Evolutionary conservation across 2,329 filamentous ascomycete genomes (phyloP), one percentile per base, ranked within the genome.

Genomic region (Microcera coccophila): DNA sequence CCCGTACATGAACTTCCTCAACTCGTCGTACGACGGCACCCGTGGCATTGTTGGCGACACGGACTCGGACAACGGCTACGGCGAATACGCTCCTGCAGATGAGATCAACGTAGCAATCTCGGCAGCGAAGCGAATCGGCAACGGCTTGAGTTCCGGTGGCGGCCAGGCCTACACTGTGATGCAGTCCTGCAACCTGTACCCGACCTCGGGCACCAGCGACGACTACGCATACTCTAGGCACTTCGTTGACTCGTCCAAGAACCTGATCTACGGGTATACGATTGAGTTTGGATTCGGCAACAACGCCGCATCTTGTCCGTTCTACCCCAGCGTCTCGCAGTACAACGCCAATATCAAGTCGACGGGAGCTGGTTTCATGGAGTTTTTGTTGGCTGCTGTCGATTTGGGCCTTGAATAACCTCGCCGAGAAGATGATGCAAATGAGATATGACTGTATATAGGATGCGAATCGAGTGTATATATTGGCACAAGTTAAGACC

Each of bases 1-100:
- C 41, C 56, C 68, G 0, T 53, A 55, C 39, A 71, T 72, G 68
- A 76, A 70, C 61, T 75, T 77, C 61, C 54, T 67, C 26, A 78
- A 77, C 65, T 47, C 64, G 7, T 59, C 68, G 1, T 79, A 73
- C 49, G 69, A 78, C 45, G 66, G 67, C 42, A 65, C 67, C 35
- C 68, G 74, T 15, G 74, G 73, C 16, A 54, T 70, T 11, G 59
- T 71, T 4, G 60, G 63, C 34, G 70, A 74, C 42, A 45, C 45
- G 39, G 58, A 61, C 3, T 48, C 48, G 0, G 52, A 51, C 16
- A 39, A 33, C 11, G 58, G 55, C 5, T 73, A 73, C 54, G 60
- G 60, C 26, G 69, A 73, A 53, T 73, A 71, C 52, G 59, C 66
- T 4, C 58, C 64, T 2, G 32, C 44, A 17, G 44, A 48, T 7